These are phyloP conservation scores for Fusarium euwallaceae DNA, from an alignment of 2,329 filamentous ascomycete genomes.

Conservation along the genomic window DNA sequence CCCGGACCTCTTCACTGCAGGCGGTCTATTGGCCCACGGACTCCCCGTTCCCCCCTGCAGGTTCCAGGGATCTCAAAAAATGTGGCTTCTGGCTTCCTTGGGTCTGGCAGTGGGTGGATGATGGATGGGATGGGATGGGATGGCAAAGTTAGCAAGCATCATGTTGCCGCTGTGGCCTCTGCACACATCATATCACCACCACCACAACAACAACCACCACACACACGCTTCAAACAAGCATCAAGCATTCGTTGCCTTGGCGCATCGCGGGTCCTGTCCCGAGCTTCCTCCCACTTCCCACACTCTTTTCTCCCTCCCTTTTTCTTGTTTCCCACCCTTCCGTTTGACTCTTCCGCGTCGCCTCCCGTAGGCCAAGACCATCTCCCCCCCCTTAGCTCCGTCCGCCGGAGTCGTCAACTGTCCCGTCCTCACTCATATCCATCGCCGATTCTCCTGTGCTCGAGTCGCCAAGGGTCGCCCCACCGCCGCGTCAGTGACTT, in stretches of 20 bases:
- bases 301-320: slow-evolving; percentile 6
- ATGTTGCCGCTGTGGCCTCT: slow-evolving; percentile 1
- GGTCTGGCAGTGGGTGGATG: slow-evolving; percentile 1
- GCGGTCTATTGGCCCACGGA: slow-evolving; percentile 34
- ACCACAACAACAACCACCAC: background rate
- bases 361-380: slow-evolving; percentile 20
- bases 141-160: slow-evolving; percentile 10
- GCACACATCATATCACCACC: slow-evolving; percentile 8
- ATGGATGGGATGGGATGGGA: background rate
- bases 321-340: slow-evolving; percentile 9
- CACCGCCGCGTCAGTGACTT: slow-evolving; percentile 41
- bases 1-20: slow-evolving; percentile 4
- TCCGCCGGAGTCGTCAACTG: slow-evolving; percentile 19
- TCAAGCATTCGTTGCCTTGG: slow-evolving; percentile 5
- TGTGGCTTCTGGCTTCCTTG: slow-evolving; percentile 1
- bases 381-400: slow-evolving; percentile 6
- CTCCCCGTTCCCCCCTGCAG: slow-evolving; percentile 18
- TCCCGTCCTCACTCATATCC: slow-evolving; percentile 12
- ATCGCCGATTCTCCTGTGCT: slow-evolving; percentile 28
- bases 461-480: slow-evolving; percentile 32
- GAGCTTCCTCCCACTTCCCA: slow-evolving; percentile 14
- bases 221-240: background rate
- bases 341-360: slow-evolving; percentile 7
- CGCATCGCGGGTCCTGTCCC: slow-evolving; percentile 15
- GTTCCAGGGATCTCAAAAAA: slow-evolving; percentile 23